Base-by-base conservation (phyloP, 164 flowering plant genomes). In the Magnolia kwangsiensis region DNA sequence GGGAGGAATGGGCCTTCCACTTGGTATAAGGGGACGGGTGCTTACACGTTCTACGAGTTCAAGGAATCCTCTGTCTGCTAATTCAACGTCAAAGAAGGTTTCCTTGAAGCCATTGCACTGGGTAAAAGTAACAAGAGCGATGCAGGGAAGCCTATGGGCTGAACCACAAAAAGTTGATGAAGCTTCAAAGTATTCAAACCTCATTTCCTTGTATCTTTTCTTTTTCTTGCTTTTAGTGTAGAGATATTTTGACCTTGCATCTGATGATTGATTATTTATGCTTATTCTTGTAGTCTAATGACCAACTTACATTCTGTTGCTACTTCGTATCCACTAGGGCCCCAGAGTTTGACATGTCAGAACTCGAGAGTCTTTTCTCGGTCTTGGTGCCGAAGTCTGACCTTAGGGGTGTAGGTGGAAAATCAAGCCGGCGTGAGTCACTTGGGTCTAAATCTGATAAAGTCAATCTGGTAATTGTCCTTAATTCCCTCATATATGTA, bases 291-390 rank as follows among this genome's bases (percentile, higher is more conserved):
- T 29, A 69, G 66, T 63, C 31, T 51, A 4, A 63, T 19, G 2
- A 45, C 31, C 65, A 63, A 64, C 51, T 20, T 64, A n/a, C n/a
- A 63, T 2, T 14, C 58, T 75, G 11, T 58, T 77, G 50, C 63
- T 74, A n/a, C 71, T 67, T 74, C 66, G 0, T 71, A 58, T 78
- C 23, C 83, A 71, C 9, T 79, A 96, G 99, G 88, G 89, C 98
- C 77, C 98, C 99, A 19, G 97, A 91, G 81, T 84, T 96, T 86
- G 99, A 96, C 85, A 86, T 94, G 85, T 84, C 92, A 70, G 99
- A 96, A 84, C 93, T 96, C 65, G 98, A 94, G 82, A 85, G 77
- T 82, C 91, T 94, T 76, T 96, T 96, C 84, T 91, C 97, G 72
- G 91, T 93, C 66, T 88, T 89, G 63, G 88, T 80, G 72, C 94